Percentiles rank a stretch among this genome's conserved stretches.
These are phyloP conservation scores for Fraxinus nigra DNA, from an alignment of 305 asterid species.

Conservation along the genomic window DNA sequence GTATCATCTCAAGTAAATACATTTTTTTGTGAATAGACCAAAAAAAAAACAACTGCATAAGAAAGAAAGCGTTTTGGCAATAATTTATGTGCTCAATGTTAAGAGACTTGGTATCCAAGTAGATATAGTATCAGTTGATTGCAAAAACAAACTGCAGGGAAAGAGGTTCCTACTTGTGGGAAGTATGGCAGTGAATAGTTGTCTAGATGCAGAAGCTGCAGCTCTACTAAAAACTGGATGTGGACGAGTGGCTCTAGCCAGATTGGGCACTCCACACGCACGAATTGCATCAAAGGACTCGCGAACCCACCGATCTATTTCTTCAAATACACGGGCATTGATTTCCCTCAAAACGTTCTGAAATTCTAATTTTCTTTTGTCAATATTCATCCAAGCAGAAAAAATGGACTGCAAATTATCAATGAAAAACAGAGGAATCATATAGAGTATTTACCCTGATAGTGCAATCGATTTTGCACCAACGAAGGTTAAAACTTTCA, in stretches of 20 bases:
- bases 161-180: conserved; percentile 60
- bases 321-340: conserved; percentile 59
- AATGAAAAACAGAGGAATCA: neutral
- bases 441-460: conserved; percentile 45
- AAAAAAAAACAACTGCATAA: neutral
- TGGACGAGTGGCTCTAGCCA: conserved; percentile 35
- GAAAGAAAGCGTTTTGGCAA: neutral
- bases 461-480: conserved; percentile 63
- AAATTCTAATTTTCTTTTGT: conserved; percentile 3
- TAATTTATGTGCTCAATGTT: neutral
- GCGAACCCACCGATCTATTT: conserved; percentile 61
- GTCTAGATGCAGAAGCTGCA: conserved; percentile 43
- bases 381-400: neutral
- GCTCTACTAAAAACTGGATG: conserved; percentile 51
- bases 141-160: conserved; percentile 14
- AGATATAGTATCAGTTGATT: neutral
- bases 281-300: conserved; percentile 57
- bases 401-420: neutral
- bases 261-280: conserved; percentile 36
- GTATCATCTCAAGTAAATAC: conserved; percentile 8
- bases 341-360: conserved; percentile 72
- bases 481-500: conserved; percentile 52
- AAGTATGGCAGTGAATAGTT: conserved; percentile 70
- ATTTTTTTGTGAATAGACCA: neutral
- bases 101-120: neutral